Percentiles rank a stretch among this genome's conserved stretches.
These are phyloP conservation scores for Penicillium macrosclerotiorum DNA, from an alignment of 495 filamentous ascomycete species.

Conservation along the genomic window DNA sequence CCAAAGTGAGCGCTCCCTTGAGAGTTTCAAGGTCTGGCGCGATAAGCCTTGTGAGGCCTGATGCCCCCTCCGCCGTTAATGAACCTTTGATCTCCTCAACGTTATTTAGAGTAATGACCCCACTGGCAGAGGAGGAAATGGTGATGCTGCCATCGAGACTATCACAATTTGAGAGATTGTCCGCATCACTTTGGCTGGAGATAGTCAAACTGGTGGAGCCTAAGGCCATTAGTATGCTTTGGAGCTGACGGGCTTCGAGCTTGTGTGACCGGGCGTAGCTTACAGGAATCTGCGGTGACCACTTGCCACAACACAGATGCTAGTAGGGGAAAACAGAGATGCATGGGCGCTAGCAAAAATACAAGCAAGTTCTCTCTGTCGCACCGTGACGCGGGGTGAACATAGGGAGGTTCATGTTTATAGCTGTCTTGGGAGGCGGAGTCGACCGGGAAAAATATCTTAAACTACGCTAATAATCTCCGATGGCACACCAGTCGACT, in stretches of 20 bases:
- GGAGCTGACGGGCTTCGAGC: too few species aligned
- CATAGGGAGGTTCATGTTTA: too few species aligned
- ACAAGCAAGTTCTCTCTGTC: too few species aligned
- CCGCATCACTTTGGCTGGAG: slow-evolving; percentile 28
- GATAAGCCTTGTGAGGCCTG: slow-evolving; percentile 15
- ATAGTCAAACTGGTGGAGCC: slow-evolving; percentile 27
- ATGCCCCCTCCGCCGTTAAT: slow-evolving; percentile 19
- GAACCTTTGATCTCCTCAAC: slow-evolving; percentile 27
- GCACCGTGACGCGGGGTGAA: too few species aligned
- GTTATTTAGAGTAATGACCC: slow-evolving; percentile 24
- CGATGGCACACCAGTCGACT: too few species aligned
- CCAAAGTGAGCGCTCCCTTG: slow-evolving; percentile 21
- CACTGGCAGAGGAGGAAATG: slow-evolving; percentile 22
- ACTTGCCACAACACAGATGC: slow-evolving; percentile 2
- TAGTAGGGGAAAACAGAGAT: neutral
- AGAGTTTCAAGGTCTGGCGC: slow-evolving; percentile 26
- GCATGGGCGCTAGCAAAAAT: slow-evolving; percentile 6
- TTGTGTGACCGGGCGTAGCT: neutral
- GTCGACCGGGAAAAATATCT: too few species aligned
- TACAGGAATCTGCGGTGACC: neutral
- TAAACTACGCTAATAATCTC: too few species aligned
- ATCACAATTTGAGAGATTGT: slow-evolving; percentile 23
- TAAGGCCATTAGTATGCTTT: slow-evolving; percentile 4
- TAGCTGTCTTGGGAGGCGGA: too few species aligned
- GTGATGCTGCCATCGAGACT: slow-evolving; percentile 26